Base-by-base conservation (phyloP, 768 basidiomycete genomes). In the Boletellus sp. region DNA sequence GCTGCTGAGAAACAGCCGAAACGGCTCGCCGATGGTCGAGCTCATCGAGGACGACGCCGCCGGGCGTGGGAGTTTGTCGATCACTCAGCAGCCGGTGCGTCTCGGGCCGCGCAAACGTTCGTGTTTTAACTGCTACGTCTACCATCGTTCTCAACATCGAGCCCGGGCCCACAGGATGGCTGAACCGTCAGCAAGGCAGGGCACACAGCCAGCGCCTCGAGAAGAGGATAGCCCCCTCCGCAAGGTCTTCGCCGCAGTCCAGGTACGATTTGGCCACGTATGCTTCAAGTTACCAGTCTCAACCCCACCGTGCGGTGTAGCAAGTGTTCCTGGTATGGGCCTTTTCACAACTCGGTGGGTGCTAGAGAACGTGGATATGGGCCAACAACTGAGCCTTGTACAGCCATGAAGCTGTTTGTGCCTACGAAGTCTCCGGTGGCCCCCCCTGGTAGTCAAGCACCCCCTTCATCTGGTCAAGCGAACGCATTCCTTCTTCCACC, bases 241-340 rank as follows among this genome's bases (percentile, higher is more conserved):
- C 47, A 74, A 68, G 40, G 52, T 74, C 26, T 54, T 76, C n/a
- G 51, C 58, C 0, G 57, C 72, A n/a, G 68, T 64, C 23, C 78
- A 80, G 72, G 78, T 78, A 51, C 43, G 72, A 23, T 10, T n/a
- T 36, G 15, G 28, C 44, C 47, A 51, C 35, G 52, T 45, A 42
- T 47, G 16, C 42, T 36, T 17, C 32, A 3, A 6, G 28, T 48
- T 20, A 39, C 39, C 42, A 44, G 32, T 33, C 49, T 47, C 42
- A 60, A 43, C 35, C 42, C 26, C 43, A 33, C 44, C 31, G 35
- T 17, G 42, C 51, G 26, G 19, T 53, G 16, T 45, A 90, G 87
- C 86, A 88, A 88, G 65, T 81, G 19, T 68, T 89, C 37, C 54
- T 90, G 45, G 70, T 85, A 51, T 89, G 78, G 73, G 76, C 74